Base-by-base conservation (phyloP, 257 asterid species). In the Solanum bulbocastanum region DNA sequence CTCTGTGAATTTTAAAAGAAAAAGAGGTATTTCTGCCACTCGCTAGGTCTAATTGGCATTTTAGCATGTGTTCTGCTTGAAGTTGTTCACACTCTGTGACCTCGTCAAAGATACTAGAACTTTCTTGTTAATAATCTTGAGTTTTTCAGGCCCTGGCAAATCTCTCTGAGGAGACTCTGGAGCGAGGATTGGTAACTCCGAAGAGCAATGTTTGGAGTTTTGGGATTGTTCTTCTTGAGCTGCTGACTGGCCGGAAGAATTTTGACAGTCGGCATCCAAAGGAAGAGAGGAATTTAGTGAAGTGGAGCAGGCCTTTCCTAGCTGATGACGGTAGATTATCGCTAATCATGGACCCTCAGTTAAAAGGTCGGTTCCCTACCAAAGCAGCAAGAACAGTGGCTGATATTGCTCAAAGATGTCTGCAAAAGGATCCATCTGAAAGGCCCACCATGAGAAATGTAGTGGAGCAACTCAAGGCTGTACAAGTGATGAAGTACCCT, bases 161-260 rank as follows among this genome's bases (percentile, higher is more conserved):
- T 87, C 98, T 96, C 60, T 96, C 98, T 6, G 92, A 92, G 91
- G 99, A 96, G 94, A 94, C 99, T 27, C 91, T 92, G 56, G 99
- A 95, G 92, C 92, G 88, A 87, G 99, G 99, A 79, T 84, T 95
- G 88, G 93, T 94, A 56, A 96, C 99, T 76, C 99, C 99, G 0
- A 96, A 96, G 94, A 94, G 98, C 91, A 95, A 96, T 71, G 99
- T 95, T 13, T 96, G 99, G 99, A 95, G 99, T 85, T 96, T 94
- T 22, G 99, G 99, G 39, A 93, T 96, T 49, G 91, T 96, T 84
- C 98, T 96, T 86, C 98, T 96, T 37, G 99, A 95, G 91, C 84
- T 96, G 94, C 98, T 96, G 35, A 96, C 98, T 0, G 99, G 99
- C 71, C 89, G 97, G 91, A 96, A 93, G 90, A 94, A 94, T 69